Percentiles rank a stretch among this genome's conserved stretches.
Conservation (phyloP, 768 basidiomycete genomes). For the Boletus sensibilis region DNA sequence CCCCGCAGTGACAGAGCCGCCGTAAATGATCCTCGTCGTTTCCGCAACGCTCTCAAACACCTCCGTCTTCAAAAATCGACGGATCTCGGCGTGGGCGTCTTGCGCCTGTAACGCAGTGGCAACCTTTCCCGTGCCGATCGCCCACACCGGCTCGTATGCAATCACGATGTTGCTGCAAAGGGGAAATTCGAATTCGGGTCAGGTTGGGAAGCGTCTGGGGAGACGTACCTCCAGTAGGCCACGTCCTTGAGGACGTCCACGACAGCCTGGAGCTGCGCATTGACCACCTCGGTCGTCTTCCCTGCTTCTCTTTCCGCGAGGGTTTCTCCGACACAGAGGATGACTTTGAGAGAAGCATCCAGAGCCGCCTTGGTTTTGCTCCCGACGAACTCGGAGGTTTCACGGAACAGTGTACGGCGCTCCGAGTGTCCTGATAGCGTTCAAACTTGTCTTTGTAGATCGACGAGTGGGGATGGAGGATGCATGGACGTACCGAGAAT, state of each 20-base stretch:
- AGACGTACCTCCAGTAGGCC: slow-evolving; percentile 75
- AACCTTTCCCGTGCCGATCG: slow-evolving; percentile 97
- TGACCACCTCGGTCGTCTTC: slow-evolving; percentile 75
- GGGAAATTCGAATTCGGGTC: background rate
- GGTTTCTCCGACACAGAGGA: slow-evolving; percentile 96
- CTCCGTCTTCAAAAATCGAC: slow-evolving; percentile 62
- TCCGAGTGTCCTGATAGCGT: slow-evolving; percentile 83
- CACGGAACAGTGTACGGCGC: slow-evolving; percentile 89
- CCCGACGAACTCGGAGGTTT: slow-evolving; percentile 80
- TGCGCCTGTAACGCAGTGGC: slow-evolving; percentile 92
- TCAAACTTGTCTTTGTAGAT: background rate
- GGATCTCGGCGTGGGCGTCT: slow-evolving; percentile 83
- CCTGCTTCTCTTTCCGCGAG: slow-evolving; percentile 81
- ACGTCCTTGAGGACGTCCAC: slow-evolving; percentile 53
- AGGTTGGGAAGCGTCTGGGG: background rate
- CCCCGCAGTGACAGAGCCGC: slow-evolving; percentile 87
- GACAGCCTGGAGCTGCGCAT: slow-evolving; percentile 78
- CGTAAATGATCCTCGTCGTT: slow-evolving; percentile 86
- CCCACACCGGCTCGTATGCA: slow-evolving; percentile 98
- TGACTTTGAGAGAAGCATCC: slow-evolving; percentile 73
- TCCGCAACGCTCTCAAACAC: slow-evolving; percentile 72
- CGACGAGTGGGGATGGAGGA: background rate
- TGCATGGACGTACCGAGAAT: slow-evolving; percentile 64
- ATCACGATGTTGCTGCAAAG: slow-evolving; percentile 77
- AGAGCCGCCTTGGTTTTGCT: slow-evolving; percentile 85